Base-by-base conservation (phyloP, 2,329 filamentous ascomycete genomes). In the Clonostachys byssicola region DNA sequence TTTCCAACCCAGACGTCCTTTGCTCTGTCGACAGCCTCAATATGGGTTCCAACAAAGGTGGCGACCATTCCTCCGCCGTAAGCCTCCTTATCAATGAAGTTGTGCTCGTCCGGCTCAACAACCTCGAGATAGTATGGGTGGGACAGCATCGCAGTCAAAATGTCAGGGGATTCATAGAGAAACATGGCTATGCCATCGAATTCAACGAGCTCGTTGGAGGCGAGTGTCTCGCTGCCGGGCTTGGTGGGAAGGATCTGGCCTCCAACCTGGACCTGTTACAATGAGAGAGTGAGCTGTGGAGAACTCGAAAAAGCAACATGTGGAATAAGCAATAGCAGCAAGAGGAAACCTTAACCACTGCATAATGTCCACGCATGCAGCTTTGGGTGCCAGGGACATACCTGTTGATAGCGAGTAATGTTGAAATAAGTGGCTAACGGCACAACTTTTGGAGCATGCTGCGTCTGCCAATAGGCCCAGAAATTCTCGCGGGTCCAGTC, bases 131-230 rank as follows among this genome's bases (percentile, higher is more conserved):
- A 63, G 49, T 63, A 63, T 6, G 59, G 57, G 4, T 63, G 60
- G 0, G 59, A 49, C 16, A 62, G 48, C 54, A 62, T 58, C 0
- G 47, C 57, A 2, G 49, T 42, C 17, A 63, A 30, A 1, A 50
- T 50, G 3, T 60, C 55, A 2, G 57, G 30, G 1, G 52, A 52
- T 20, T 53, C 40, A 34, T 62, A 62, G 0, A 62, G 42, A 30
- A 63, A 63, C 54, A 63, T 54, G n/a, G 59, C 60, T 13, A 63
- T 55, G 1, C 59, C 60, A 4, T 62, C 58, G 36, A 61, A 61
- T 8, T 59, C 52, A 2, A 60, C 54, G 0, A 56, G 53, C 3
- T 53, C 30, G n/a, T 46, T 48, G 1, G 58, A 59, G 0, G 46
- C 45, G 0, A 57, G 59, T n/a, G 36, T 42, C 2, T 44, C 43